Base-by-base conservation (phyloP, 257 asterid species). In the Cinchona pubescens region DNA sequence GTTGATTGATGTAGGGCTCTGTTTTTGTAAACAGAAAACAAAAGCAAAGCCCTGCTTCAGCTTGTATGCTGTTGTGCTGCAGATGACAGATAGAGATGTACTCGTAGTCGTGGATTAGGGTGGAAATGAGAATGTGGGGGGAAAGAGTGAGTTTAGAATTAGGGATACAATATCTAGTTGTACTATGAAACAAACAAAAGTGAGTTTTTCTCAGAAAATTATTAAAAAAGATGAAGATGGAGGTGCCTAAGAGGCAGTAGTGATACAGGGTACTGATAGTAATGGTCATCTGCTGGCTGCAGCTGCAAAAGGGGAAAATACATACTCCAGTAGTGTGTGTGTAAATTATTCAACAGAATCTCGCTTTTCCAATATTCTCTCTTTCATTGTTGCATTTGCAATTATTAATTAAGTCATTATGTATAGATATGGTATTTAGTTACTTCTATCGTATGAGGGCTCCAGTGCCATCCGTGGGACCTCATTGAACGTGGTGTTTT, bases 1-100 rank as follows among this genome's bases (percentile, higher is more conserved):
- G 81, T 30, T 72, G 59, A 49, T 46, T 67, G 60, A 60, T 16
- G 78, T 40, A 35, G 32, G 55, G 70, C 79, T 60, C 66, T 72
- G 67, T 27, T 55, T 59, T 67, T 64, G 69, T 64, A 18, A 64
- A 37, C 69, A 64, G 69, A 64, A n/a, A n/a, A 18, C 29, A 35
- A 35, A 16, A 61, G 38, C 67, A 64, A 65, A 65, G n/a, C 70
- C 66, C 65, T 73, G 27, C 60, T 59, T 11, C 23, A 3, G 27
- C 3, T 4, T 30, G 56, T 16, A 7, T 25, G 62, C 55, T 46
- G 34, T 75, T 67, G 69, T n/a, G n/a, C n/a, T 58, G 78, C 16
- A 40, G 56, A 30, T 35, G n/a, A n/a, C n/a, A n/a, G n/a, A n/a
- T n/a, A n/a, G n/a, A n/a, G n/a, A n/a, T n/a, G n/a, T n/a, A n/a